A percentile compares a stretch with the other conserved stretches of the same genome.
Conservation (phyloP, 2,329 filamentous ascomycete genomes). For the Knufia fluminis region DNA sequence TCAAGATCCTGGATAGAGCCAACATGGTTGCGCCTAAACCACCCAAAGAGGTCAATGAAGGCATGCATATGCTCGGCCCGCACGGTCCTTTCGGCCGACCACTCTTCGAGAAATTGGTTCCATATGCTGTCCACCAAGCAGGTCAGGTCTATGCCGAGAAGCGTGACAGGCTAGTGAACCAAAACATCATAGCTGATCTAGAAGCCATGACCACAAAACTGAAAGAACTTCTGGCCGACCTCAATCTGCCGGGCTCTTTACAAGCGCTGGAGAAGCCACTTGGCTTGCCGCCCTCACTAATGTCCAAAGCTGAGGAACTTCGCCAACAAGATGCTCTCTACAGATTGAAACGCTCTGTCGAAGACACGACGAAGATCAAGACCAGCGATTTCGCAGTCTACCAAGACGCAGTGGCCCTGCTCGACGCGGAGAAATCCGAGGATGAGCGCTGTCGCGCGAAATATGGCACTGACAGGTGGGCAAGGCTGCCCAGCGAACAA, state of each 20-base stretch:
- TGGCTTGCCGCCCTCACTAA: conserved; percentile 72
- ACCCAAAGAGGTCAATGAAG: conserved; percentile 72
- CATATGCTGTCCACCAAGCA: conserved; percentile 89
- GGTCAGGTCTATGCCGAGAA: conserved; percentile 92
- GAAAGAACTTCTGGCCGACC: conserved; percentile 65
- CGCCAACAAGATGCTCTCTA: conserved; percentile 80
- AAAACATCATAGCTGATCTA: conserved; percentile 74
- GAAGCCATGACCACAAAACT: conserved; percentile 72
- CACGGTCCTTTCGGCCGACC: conserved; percentile 72
- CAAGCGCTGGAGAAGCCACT: conserved; percentile 93
- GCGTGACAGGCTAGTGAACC: conserved; percentile 80
- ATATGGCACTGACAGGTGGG: conserved; percentile 83
- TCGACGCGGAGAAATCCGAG: conserved; percentile 73
- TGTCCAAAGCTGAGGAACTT: conserved; percentile 88
- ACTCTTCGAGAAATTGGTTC: conserved; percentile 82
- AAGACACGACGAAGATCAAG: conserved; percentile 85
- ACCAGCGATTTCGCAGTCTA: conserved; percentile 68
- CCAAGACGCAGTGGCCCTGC: conserved; percentile 68
- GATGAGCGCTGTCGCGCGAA: conserved; percentile 66
- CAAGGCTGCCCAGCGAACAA: conserved; percentile 56
- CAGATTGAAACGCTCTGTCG: conserved; percentile 66
- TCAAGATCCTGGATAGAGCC: conserved; percentile 75
- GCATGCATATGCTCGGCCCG: conserved; percentile 70
- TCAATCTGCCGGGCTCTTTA: conserved; percentile 83
- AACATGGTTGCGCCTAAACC: conserved; percentile 76